Evolutionary conservation across 495 filamentous ascomycete genomes (phyloP).

Genomic region (Penicillium verhagenii): DNA sequence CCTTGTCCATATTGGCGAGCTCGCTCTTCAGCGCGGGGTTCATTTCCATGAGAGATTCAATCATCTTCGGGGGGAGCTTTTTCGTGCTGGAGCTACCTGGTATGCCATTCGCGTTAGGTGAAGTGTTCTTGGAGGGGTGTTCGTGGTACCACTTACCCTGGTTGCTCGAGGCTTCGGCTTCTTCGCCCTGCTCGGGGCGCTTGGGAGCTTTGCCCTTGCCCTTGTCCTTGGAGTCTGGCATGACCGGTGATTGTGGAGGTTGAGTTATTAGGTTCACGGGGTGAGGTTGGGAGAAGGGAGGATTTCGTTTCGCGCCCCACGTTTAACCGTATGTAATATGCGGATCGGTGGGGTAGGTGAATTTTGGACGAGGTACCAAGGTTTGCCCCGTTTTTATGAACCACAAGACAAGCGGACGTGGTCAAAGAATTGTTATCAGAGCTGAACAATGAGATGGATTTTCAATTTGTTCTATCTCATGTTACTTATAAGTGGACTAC

Average conservation of each 20-base stretch:
- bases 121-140: conserved; percentile 4
- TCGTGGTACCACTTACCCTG: conserved; percentile 8
- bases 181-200: conserved; percentile 17
- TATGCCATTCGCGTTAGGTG: conserved; percentile 10
- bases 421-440: too few species aligned
- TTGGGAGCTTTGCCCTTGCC: conserved; percentile 44
- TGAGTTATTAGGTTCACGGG: conserved; percentile 2
- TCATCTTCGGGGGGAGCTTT: conserved; percentile 43
- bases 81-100: conserved; percentile 29
- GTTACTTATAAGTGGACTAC: background rate
- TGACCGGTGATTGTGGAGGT: conserved; percentile 15
- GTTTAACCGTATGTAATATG: conserved; percentile 23
- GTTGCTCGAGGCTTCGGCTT: background rate
- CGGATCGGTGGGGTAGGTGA: conserved; percentile 20
- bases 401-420: background rate
- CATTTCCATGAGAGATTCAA: conserved; percentile 44
- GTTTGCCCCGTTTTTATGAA: background rate
- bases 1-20: conserved; percentile 42
- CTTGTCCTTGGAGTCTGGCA: conserved; percentile 44
- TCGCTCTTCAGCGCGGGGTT: conserved; percentile 53
- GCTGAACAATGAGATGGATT: too few species aligned
- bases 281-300: conserved; percentile 19
- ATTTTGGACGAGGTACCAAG: background rate
- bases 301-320: conserved; percentile 34
- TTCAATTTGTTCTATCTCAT: background rate